These are phyloP conservation scores for Linderina pennispora DNA, from an alignment of 192 early-diverging fungal species.

Conservation along the genomic window DNA sequence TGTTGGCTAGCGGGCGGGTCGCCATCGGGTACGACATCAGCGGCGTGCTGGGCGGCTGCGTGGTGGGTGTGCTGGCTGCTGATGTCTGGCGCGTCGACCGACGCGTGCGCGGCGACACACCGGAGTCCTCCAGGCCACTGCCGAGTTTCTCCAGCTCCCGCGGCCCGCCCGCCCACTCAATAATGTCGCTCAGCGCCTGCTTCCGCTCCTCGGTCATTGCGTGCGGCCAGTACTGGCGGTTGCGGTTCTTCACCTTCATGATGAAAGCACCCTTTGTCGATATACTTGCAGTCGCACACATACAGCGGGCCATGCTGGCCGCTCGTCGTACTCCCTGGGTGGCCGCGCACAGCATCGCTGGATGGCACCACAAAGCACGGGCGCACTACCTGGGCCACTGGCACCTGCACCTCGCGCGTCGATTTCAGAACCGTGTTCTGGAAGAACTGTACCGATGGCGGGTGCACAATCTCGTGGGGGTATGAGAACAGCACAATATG, in stretches of 20 bases:
- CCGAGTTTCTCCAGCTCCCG: conserved; percentile 21
- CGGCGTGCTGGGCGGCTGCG: conserved; percentile 5
- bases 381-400: conserved; percentile 6
- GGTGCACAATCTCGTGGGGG: conserved; percentile 30
- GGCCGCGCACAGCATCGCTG: conserved; percentile 17
- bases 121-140: conserved; percentile 2
- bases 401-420: conserved; percentile 20
- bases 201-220: conserved; percentile 20
- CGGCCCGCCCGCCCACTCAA: conserved; percentile 17
- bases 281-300: conserved; percentile 39
- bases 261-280: conserved; percentile 39
- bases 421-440: conserved; percentile 26
- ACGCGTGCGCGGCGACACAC: conserved; percentile 1
- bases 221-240: conserved; percentile 22
- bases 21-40: conserved; percentile 3
- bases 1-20: conserved; percentile 1
- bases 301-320: conserved; percentile 13
- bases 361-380: conserved; percentile 35
- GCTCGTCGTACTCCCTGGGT: conserved; percentile 26
- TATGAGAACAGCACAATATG: conserved; percentile 29
- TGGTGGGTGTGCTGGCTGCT: conserved; percentile 1
- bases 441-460: conserved; percentile 35
- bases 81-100: neutral
- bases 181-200: conserved; percentile 21
- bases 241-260: conserved; percentile 31